Conservation (phyloP, 805 yeast genomes). For the Alloascoidea africana region DNA sequence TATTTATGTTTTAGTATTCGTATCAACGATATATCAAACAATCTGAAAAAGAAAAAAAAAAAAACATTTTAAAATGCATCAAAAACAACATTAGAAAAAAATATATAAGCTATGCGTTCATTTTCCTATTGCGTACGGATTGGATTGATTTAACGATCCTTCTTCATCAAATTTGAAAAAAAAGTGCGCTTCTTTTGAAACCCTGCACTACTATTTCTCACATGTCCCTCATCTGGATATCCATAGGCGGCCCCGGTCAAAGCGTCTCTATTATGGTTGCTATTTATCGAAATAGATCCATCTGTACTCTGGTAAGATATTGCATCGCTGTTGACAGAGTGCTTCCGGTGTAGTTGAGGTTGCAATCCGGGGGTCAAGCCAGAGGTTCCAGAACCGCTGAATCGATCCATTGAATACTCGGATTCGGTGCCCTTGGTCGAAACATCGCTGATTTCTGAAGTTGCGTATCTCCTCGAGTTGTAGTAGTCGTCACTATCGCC, state of each 20-base stretch:
- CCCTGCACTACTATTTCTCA: not conserved
- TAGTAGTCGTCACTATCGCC: not conserved
- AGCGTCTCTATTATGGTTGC: too few relatives aligned
- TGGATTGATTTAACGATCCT: too few relatives aligned
- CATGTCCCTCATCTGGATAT: not conserved
- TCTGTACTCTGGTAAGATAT: not conserved
- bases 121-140: too few relatives aligned
- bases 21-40: too few relatives aligned
- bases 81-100: too few relatives aligned
- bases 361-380: too few relatives aligned
- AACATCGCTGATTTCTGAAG: not conserved
- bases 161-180: not conserved
- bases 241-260: too few relatives aligned
- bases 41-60: too few relatives aligned
- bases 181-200: not conserved
- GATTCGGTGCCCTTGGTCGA: not conserved
- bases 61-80: too few relatives aligned
- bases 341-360: not conserved
- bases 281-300: not conserved
- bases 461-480: not conserved
- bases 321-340: not conserved
- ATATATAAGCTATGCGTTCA: too few relatives aligned
- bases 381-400: not conserved
- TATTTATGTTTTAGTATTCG: too few relatives aligned
- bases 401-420: not conserved